Conservation (phyloP, 2,329 filamentous ascomycete genomes). For the Trichoderma lentiforme region DNA sequence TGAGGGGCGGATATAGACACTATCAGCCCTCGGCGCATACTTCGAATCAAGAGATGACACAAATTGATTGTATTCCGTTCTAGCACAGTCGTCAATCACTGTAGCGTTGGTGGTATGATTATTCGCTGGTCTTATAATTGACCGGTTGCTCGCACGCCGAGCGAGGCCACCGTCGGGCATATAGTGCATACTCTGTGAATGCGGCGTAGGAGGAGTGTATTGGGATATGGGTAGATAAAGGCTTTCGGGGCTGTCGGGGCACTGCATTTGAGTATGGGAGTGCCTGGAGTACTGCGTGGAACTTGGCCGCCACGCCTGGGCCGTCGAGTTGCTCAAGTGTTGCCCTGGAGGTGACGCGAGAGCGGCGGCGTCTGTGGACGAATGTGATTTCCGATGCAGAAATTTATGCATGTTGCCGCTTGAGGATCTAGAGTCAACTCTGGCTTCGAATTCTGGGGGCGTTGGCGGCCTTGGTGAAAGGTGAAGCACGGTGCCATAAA, state of each 20-base stretch:
- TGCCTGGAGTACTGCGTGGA: not conserved
- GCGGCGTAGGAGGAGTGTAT: not conserved
- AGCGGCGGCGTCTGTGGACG: slow-evolving; percentile 20
- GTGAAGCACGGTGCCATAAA: slow-evolving; percentile 13
- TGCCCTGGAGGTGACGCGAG: not conserved
- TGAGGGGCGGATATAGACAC: slow-evolving; percentile 32
- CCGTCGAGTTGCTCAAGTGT: slow-evolving; percentile 9
- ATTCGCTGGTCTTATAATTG: not conserved
- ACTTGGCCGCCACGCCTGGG: not conserved
- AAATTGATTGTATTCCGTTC: slow-evolving; percentile 7
- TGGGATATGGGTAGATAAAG: not conserved
- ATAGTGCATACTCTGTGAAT: not conserved
- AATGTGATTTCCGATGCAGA: slow-evolving; percentile 26
- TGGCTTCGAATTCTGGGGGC: slow-evolving; percentile 24
- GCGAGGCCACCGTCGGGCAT: not conserved
- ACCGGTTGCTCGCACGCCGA: not conserved
- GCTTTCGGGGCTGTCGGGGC: slow-evolving; percentile 11
- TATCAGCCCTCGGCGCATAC: slow-evolving; percentile 15
- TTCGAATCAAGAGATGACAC: slow-evolving; percentile 7
- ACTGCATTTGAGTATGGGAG: slow-evolving; percentile 1
- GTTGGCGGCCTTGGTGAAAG: slow-evolving; percentile 34
- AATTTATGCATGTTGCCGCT: not conserved
- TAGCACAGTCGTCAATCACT: not conserved
- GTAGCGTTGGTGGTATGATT: not conserved
- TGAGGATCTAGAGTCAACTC: not conserved